Evolutionary conservation across 2,329 filamentous ascomycete species (phyloP), one percentile per base, ranked within the genome.

Genomic region (Pseudogymnoascus sp.): DNA sequence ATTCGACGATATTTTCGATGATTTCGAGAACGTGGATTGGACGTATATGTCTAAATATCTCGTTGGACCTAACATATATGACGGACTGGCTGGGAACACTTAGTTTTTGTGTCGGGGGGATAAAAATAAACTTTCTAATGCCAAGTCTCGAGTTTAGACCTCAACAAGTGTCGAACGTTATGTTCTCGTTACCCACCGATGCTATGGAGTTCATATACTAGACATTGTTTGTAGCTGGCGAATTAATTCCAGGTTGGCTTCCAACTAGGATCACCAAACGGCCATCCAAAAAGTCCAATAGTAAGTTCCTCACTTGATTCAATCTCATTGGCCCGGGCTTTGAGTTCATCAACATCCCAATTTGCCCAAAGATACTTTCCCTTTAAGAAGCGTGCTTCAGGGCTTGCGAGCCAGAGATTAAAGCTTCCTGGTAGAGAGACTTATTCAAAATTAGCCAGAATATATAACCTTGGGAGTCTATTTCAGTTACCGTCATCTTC

Each of bases 271-370:
- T 58, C 47, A n/a, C 38, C 14, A 61, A 64, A 63, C 18, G 66
- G 66, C 64, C 64, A 66, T 28, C 66, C 66, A 53, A 59, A 43
- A 43, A 68, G 63, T 12, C 62, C 62, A 50, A 68, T 64, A 53
- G 14, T 62, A 9, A 68, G 47, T n/a, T 59, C 58, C 36, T 58
- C 39, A 38, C 63, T 36, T n/a, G 37, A 57, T 61, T 64, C 62
- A 58, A 79, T 68, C 62, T 76, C 71, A 22, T 70, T 68, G 4
- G 71, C 72, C 37, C 68, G 67, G 0, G 70, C 68, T 66, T 76
- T 76, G 35, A 82, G 71, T 64, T 81, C 79, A 38, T 78, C 73
- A 0, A 81, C 73, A 66, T 82, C 80, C 79, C 78, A 82, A 20
- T 77, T 77, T 9, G 75, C 72, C 75, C 77, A 81, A 0, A 81